Base-by-base conservation (phyloP, 371 early-diverging fungal species). In the Mucor plumbeus region DNA sequence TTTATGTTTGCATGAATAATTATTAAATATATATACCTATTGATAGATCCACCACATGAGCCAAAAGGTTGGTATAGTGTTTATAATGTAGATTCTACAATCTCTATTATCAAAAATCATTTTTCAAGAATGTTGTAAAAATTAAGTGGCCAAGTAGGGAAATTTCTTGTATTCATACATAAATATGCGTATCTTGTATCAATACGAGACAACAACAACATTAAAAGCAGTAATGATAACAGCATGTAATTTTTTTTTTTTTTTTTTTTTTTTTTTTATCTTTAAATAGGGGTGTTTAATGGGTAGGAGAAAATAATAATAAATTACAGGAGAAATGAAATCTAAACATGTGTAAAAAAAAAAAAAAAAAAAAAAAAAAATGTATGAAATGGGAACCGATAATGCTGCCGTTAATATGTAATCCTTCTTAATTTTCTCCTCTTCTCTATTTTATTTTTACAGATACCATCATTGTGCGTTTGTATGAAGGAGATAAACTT, bases 61-160 rank as follows among this genome's bases (percentile, higher is more conserved):
- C 76, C 69, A 15, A 74, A 71, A 54, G 82, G 82, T n/a, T 82
- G 82, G 82, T 82, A 82, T 44, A 65, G 73, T 64, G 78, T 82
- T 5, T 82, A 82, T 64, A 67, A 79, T 55, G 69, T 63, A 10
- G 82, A 82, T 19, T 69, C 77, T 1, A 77, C 79, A 7, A 47
- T 78, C 5, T 17, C 58, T 0, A 55, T 76, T 31, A 78, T 81
- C 61, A 53, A 67, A 34, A n/a, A 36, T 5, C 58, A 62, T 48
- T 69, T 21, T 14, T 48, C 48, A 54, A 66, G 35, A 48, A 59
- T 41, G 41, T 47, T 38, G 3, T 19, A 41, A 43, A 26, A 26
- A 26, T 1, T 3, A 26, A 26, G 26, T 3, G 26, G 26, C 3
- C 26, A 26, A 26, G 26, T 26, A 26, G 26, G 26, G 26, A 26